phyloP scores from a whole-genome alignment of 495 filamentous ascomycete genomes.

The Tuber calosporum region DNA sequence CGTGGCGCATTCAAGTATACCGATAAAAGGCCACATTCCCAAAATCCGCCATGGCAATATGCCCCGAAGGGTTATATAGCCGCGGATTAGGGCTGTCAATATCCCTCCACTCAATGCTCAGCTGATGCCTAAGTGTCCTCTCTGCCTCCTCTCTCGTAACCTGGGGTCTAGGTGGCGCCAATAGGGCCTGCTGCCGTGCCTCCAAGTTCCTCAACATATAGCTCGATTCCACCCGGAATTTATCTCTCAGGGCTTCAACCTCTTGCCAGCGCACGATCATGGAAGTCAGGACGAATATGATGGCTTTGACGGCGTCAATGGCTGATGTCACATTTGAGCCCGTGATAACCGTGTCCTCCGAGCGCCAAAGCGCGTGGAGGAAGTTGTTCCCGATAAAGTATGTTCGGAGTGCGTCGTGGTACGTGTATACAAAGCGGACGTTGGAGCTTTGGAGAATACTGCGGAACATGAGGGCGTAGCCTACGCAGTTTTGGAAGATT shows the following conservation, averaged over 20 bases:
- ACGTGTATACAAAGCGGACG: constrained; percentile 53
- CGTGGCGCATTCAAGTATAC: constrained; percentile 19
- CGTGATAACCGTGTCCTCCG: constrained; percentile 47
- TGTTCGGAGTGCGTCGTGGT: constrained; percentile 63
- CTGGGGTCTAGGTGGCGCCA: not conserved
- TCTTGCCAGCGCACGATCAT: constrained; percentile 42
- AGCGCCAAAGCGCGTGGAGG: constrained; percentile 56
- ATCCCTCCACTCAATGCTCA: constrained; percentile 28
- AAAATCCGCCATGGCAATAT: constrained; percentile 41
- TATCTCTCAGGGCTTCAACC: constrained; percentile 38
- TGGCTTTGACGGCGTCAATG: constrained; percentile 36
- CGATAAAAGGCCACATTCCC: constrained; percentile 42
- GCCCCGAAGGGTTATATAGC: constrained; percentile 36
- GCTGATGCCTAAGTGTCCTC: constrained; percentile 9
- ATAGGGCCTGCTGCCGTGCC: constrained; percentile 21
- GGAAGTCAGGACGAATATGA: constrained; percentile 33
- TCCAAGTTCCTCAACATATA: constrained; percentile 27
- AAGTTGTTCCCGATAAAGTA: constrained; percentile 68
- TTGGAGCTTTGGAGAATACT: constrained; percentile 51
- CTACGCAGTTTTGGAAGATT: constrained; percentile 74
- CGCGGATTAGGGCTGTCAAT: constrained; percentile 4
- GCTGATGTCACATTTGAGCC: constrained; percentile 30
- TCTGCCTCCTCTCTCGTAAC: constrained; percentile 12
- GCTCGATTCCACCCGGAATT: constrained; percentile 36
- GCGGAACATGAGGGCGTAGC: constrained; percentile 59